Evolutionary conservation across 306 rosid species (phyloP).

Genomic region (Pterocarpus santalinus): DNA sequence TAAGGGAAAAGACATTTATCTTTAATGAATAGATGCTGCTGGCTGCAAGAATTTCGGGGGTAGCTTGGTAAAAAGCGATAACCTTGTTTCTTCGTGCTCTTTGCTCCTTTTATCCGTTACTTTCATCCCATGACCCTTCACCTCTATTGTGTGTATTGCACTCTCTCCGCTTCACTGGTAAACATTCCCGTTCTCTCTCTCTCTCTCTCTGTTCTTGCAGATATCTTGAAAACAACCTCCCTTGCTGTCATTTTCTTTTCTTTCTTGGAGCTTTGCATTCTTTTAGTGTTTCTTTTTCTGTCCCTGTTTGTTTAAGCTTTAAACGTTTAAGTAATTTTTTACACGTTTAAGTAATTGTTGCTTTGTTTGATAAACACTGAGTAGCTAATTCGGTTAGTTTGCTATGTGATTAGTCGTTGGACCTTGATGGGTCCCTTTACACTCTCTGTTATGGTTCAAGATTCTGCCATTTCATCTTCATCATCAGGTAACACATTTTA

Average conservation of each 20-base stretch:
- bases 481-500: conserved; percentile 40
- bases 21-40: too few species aligned
- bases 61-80: neutral
- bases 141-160: neutral
- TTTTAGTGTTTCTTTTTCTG: neutral
- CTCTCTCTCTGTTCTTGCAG: neutral
- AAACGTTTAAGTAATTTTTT: neutral
- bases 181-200: neutral
- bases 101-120: conserved; percentile 12
- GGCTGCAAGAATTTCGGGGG: neutral
- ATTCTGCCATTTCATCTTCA: conserved; percentile 55
- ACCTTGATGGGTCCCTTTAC: conserved; percentile 64
- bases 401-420: conserved; percentile 42
- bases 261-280: neutral
- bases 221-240: conserved; percentile 15
- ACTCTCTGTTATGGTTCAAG: conserved; percentile 57
- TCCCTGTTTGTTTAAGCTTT: neutral
- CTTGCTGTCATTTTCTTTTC: neutral
- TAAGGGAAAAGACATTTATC: too few species aligned
- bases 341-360: neutral
- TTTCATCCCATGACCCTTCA: neutral
- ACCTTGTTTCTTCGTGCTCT: neutral
- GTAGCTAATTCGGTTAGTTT: neutral
- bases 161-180: conserved; percentile 31
- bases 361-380: neutral